These are phyloP conservation scores for Saksenaea oblongispora DNA, from an alignment of 371 early-diverging fungal genomes.

Conservation along the genomic window DNA sequence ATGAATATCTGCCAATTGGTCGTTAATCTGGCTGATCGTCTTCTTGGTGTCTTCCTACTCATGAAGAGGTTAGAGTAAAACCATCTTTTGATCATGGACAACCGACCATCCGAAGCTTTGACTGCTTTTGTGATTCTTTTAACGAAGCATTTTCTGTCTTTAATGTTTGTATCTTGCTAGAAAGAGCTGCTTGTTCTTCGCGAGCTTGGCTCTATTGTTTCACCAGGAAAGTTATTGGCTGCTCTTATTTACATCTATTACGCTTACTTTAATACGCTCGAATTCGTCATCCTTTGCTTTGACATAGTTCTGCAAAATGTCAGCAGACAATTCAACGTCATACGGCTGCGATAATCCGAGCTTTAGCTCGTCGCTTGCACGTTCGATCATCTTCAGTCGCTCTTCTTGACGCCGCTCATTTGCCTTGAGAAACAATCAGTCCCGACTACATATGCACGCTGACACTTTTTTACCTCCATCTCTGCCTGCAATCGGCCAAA, in stretches of 20 bases:
- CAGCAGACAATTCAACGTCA: conserved; percentile 1
- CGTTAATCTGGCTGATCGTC: conserved; percentile 11
- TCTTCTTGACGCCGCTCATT: conserved; percentile 28
- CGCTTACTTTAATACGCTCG: conserved; percentile 10
- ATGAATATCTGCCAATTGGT: conserved; percentile 17
- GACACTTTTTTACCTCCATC: conserved; percentile 14
- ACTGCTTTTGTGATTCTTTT: conserved; percentile 17
- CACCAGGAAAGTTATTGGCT: neutral
- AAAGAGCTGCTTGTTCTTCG: conserved; percentile 11
- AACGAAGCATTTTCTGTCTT: conserved; percentile 19
- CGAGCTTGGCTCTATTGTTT: conserved; percentile 14
- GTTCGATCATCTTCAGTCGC: conserved; percentile 17
- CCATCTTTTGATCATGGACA: neutral
- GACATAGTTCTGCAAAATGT: conserved; percentile 4
- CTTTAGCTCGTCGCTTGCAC: conserved; percentile 13
- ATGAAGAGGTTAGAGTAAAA: neutral
- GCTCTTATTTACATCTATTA: neutral
- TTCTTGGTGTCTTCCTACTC: conserved; percentile 15
- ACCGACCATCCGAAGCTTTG: conserved; percentile 21
- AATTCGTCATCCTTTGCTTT: conserved; percentile 11
- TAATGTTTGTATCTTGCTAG: conserved; percentile 16
- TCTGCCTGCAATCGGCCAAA: conserved; percentile 28
- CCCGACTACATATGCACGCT: neutral
- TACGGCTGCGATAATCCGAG: conserved; percentile 1
- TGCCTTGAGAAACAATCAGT: conserved; percentile 18